Evolutionary conservation across 331 rosid species (phyloP).

Genomic region (Dryas integrifolia): DNA sequence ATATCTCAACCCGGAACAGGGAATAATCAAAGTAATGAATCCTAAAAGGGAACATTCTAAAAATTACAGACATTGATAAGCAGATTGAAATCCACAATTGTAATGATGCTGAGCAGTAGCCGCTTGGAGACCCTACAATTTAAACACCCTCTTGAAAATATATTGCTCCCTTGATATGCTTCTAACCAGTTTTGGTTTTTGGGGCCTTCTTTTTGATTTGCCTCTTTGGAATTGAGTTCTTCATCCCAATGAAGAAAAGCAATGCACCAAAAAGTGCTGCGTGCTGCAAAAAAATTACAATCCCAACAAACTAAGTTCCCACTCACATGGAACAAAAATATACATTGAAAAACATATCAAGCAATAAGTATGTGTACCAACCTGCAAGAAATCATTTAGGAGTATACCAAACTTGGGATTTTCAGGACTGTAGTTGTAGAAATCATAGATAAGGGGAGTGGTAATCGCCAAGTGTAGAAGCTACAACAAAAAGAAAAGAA

Average conservation of each 20-base stretch:
- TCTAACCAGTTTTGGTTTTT: slow-evolving; percentile 61
- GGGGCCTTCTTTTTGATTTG: slow-evolving; percentile 65
- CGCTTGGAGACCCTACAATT: slow-evolving; percentile 17
- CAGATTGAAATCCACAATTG: background rate
- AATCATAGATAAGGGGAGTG: slow-evolving; percentile 69
- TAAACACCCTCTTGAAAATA: slow-evolving; percentile 1
- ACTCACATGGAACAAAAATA: background rate
- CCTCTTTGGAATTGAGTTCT: slow-evolving; percentile 59
- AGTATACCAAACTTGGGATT: slow-evolving; percentile 40
- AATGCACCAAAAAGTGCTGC: slow-evolving; percentile 76
- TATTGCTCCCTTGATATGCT: slow-evolving; percentile 4
- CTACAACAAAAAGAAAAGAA: slow-evolving; percentile 33
- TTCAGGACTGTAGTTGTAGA: slow-evolving; percentile 68
- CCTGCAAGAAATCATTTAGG: slow-evolving; percentile 65
- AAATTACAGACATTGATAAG: slow-evolving; percentile 6
- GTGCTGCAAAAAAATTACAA: slow-evolving; percentile 43
- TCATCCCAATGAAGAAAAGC: slow-evolving; percentile 78
- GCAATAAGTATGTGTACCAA: slow-evolving; percentile 27
- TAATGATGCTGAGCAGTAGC: slow-evolving; percentile 14
- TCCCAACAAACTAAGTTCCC: slow-evolving; percentile 14
- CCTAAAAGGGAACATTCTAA: slow-evolving; percentile 5
- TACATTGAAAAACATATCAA: background rate
- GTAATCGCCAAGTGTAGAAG: slow-evolving; percentile 55
- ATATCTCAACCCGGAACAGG: slow-evolving; percentile 21
- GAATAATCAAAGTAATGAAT: slow-evolving; percentile 9